Percentiles rank a stretch among this genome's conserved stretches.
Evolutionary conservation across 164 flowering plant species (phyloP).

Genomic region (Sedum album): DNA sequence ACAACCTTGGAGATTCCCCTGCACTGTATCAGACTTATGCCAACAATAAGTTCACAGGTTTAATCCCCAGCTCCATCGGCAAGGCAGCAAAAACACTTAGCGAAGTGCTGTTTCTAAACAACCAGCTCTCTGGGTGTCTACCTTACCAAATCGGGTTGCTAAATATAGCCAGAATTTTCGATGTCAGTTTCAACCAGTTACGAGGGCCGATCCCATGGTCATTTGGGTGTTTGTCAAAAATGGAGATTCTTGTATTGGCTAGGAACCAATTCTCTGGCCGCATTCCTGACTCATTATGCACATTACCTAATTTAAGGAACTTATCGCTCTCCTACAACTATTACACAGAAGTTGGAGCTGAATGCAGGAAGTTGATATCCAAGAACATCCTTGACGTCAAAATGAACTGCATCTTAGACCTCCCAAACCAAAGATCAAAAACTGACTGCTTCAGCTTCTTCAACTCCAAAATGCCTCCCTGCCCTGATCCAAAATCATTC

Average conservation of each 20-base stretch:
- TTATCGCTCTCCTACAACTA: conserved; percentile 24
- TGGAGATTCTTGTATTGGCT: conserved; percentile 31
- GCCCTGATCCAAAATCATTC: neutral
- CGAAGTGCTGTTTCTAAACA: conserved; percentile 37
- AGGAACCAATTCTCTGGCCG: conserved; percentile 23
- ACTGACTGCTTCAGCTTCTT: conserved; percentile 23
- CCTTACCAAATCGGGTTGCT: conserved; percentile 37
- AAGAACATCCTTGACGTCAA: conserved; percentile 23
- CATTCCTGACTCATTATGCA: conserved; percentile 28
- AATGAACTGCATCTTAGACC: conserved; percentile 37
- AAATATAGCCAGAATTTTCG: conserved; percentile 23
- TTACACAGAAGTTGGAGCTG: conserved; percentile 35
- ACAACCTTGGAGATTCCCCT: conserved; percentile 24
- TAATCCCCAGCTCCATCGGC: conserved; percentile 32
- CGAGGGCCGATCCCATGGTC: conserved; percentile 41
- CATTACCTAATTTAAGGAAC: conserved; percentile 15
- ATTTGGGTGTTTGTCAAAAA: conserved; percentile 27
- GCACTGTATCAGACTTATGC: conserved; percentile 32
- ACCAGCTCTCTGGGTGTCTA: conserved; percentile 32
- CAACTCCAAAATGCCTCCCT: conserved; percentile 7
- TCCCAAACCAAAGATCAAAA: conserved; percentile 29
- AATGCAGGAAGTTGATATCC: conserved; percentile 32
- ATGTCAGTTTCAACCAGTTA: conserved; percentile 25
- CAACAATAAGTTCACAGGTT: conserved; percentile 35
- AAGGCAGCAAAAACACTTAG: conserved; percentile 12